A percentile compares a stretch with the other conserved stretches of the same genome.
Evolutionary conservation across 208 protist genomes (phyloP).

Genomic region (Leishmania turanica): DNA sequence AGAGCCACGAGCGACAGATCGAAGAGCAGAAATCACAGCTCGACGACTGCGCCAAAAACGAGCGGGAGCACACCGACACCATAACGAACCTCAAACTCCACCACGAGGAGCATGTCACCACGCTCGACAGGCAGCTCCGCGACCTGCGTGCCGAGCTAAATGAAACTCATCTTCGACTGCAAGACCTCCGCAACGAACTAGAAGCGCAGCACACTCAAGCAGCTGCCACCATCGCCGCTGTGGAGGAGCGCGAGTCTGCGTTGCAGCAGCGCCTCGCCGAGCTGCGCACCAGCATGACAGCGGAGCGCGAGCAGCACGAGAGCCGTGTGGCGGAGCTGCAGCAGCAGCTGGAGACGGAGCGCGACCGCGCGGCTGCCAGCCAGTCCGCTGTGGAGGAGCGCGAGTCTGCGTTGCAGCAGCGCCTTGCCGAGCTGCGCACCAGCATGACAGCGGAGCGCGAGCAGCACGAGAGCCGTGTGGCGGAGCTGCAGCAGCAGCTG

Average conservation of each 20-base stretch:
- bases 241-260: too few species aligned
- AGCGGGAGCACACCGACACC: neutral
- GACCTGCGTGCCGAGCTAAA: neutral
- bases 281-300: neutral
- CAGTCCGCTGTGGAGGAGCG: too few species aligned
- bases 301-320: neutral
- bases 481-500: too few species aligned
- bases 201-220: neutral
- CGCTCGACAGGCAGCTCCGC: neutral
- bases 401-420: too few species aligned
- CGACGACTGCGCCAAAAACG: neutral
- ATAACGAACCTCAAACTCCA: constrained; percentile 10
- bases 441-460: too few species aligned
- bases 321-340: neutral
- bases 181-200: neutral
- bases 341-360: neutral
- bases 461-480: too few species aligned
- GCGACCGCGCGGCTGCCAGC: too few species aligned
- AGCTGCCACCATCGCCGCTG: neutral
- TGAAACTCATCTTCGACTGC: neutral
- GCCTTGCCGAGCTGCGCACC: too few species aligned
- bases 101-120: constrained; percentile 14
- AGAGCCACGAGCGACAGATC: constrained; percentile 5
- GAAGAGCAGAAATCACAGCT: constrained; percentile 18
- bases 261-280: too few species aligned